Base-by-base conservation (phyloP, 257 asterid genomes). In the Jacaranda mimosifolia region DNA sequence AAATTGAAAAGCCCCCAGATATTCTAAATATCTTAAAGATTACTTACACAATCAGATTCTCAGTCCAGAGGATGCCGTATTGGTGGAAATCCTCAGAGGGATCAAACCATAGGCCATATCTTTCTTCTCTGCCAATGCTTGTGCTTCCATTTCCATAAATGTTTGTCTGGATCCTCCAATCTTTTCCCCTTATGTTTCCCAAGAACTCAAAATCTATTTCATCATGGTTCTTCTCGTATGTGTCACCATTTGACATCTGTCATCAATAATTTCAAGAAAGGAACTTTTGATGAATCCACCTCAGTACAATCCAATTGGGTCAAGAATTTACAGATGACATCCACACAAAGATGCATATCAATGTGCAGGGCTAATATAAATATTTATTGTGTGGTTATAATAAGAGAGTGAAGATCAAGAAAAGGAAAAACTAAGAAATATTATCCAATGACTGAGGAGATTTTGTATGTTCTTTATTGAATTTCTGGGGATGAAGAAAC, bases 91-190 rank as follows among this genome's bases (percentile, higher is more conserved):
- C 94, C 51, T 91, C 97, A 2, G 98, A 81, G 5, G 98, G 98
- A 71, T 93, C 97, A 70, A 93, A 93, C 97, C 96, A 91, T 11
- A 93, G 92, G 65, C 92, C 95, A 45, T 89, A 91, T 90, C 97
- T 82, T 78, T 93, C 98, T 83, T 93, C 98, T 75, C 98, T 87
- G 46, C 98, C 98, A 43, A 73, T 17, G 65, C 45, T 82, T 13
- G 95, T 91, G 88, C 98, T 93, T 40, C 97, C 98, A 83, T 93
- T 93, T 68, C 97, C 98, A 81, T 93, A 93, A 60, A 93, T 75
- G 76, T 93, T 93, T 9, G 98, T 93, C 83, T 93, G 97, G 49
- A 93, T 84, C 72, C 97, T 90, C 97, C 97, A 93, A 14, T 93
- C 84, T 73, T 87, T 93, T 9, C 97, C 97, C 66, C 95, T 87